These are phyloP conservation scores for Millerozyma miso DNA, from an alignment of 805 yeast genomes.

Conservation along the genomic window DNA sequence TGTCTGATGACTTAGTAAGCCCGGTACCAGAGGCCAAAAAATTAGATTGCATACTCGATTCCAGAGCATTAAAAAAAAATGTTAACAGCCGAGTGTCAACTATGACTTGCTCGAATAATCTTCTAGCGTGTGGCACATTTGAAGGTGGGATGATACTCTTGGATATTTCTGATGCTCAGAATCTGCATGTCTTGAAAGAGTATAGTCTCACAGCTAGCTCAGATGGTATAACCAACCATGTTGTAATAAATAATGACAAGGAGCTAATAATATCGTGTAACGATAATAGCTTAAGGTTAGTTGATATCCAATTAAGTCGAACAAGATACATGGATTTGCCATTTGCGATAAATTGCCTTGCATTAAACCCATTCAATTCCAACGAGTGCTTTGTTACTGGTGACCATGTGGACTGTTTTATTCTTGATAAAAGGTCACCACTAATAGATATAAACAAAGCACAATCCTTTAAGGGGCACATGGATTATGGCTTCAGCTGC, in stretches of 20 bases:
- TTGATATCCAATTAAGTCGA: constrained; percentile 29
- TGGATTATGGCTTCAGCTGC: constrained; percentile 55
- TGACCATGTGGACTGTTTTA: constrained; percentile 39
- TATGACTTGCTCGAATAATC: constrained; percentile 37
- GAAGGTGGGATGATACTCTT: constrained; percentile 46
- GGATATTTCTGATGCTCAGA: constrained; percentile 23
- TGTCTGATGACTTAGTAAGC: constrained; percentile 20
- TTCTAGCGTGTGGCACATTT: constrained; percentile 50
- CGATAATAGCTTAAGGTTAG: constrained; percentile 39
- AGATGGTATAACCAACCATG: constrained; percentile 53
- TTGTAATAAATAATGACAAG: constrained; percentile 28
- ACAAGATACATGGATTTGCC: constrained; percentile 22
- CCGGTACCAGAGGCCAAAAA: constrained; percentile 19
- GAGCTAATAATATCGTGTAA: constrained; percentile 47
- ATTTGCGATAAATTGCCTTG: constrained; percentile 49
- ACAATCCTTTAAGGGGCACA: constrained; percentile 38
- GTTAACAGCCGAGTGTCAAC: constrained; percentile 45
- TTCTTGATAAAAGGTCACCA: constrained; percentile 41
- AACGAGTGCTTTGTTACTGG: constrained; percentile 47
- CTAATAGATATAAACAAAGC: constrained; percentile 9
- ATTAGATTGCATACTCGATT: constrained; percentile 37
- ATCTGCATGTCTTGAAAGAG: constrained; percentile 23
- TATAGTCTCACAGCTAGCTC: constrained; percentile 35
- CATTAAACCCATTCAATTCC: constrained; percentile 35
- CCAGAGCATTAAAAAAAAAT: constrained; percentile 22